Base-by-base conservation (phyloP, 2,329 filamentous ascomycete species). In the Colletotrichum echinochloae region DNA sequence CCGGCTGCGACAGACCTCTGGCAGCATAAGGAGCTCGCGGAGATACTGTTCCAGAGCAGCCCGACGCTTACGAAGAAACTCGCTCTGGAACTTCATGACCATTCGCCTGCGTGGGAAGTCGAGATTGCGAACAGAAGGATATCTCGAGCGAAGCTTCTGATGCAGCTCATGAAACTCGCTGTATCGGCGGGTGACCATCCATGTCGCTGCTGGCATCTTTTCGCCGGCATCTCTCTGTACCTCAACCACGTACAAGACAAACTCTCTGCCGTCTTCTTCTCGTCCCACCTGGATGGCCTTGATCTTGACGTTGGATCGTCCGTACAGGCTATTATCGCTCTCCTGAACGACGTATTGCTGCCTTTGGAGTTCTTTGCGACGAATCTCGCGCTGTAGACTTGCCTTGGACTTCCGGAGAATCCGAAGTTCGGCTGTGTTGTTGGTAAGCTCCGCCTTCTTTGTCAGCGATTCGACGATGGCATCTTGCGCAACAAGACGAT, bases 341-440 rank as follows among this genome's bases (percentile, higher is more conserved):
- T 99, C 96, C 81, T 99, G 96, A 9, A 98, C 90, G 55, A 97
- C 94, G 76, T 99, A 99, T 79, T 99, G 97, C 80, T 97, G 96
- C 62, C 95, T 89, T 79, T 99, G 96, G 77, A 99, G 88, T 80
- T 98, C 95, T 79, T 98, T 99, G 41, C 95, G 90, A 66, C 94
- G 89, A 65, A 98, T 94, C 80, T 99, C 96, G 74, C 96, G 88
- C 77, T 97, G 93, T 67, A 99, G 83, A 80, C 96, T 99, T 39
- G 94, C 91, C 79, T 96, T 97, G 0, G 94, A 98, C 80, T 99
- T 99, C 65, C 92, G 90, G 60, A 99, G 81, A 72, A 99, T 98
- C 41, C 96, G 89, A 62, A 99, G 80, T 79, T 99, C 96, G 1
- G 95, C 94, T 18, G 92, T 94, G 78, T 99, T 99, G 79, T 99